A percentile compares a stretch with the other conserved stretches of the same genome.
phyloP scores from a whole-genome alignment of 352 stramenopile species.

The Albugo laibachii region DNA sequence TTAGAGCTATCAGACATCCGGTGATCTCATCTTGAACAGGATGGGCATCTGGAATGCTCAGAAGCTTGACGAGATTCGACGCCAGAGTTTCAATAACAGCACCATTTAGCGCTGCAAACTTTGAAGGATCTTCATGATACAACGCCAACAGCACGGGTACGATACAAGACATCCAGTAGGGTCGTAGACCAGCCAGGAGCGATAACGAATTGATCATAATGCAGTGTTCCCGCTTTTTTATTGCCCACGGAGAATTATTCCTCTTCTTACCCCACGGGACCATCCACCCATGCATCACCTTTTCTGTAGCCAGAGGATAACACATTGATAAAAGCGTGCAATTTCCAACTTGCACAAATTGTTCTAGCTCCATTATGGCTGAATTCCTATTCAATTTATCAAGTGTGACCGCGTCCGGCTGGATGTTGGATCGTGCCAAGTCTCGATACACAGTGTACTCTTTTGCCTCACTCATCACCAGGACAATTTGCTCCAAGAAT shows the following conservation, averaged over 20 bases:
- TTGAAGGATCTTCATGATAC: conserved; percentile 13
- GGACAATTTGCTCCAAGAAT: conserved; percentile 23
- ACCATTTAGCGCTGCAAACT: too few relatives aligned
- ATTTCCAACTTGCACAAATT: conserved; percentile 19
- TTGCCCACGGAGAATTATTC: background rate
- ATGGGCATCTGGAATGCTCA: conserved; percentile 36
- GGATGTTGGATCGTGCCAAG: conserved; percentile 46
- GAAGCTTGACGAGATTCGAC: conserved; percentile 46
- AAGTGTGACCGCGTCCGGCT: conserved; percentile 40
- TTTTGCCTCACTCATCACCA: conserved; percentile 30
- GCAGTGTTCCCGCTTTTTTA: conserved; percentile 29
- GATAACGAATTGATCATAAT: conserved; percentile 49
- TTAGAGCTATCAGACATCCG: conserved; percentile 39
- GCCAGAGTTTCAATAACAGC: conserved; percentile 34
- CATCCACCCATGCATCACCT: conserved; percentile 3
- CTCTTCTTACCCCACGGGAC: conserved; percentile 1
- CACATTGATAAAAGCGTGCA: conserved; percentile 17
- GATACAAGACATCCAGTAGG: conserved; percentile 31
- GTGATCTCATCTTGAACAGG: conserved; percentile 49
- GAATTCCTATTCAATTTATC: conserved; percentile 16
- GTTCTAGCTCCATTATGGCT: conserved; percentile 7
- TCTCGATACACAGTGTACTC: conserved; percentile 47
- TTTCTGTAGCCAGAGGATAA: conserved; percentile 10
- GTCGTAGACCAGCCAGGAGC: conserved; percentile 31
- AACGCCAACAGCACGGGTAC: conserved; percentile 22